phyloP scores from a whole-genome alignment of 2,329 filamentous ascomycete genomes.

The Aspergillus fumigatus region DNA sequence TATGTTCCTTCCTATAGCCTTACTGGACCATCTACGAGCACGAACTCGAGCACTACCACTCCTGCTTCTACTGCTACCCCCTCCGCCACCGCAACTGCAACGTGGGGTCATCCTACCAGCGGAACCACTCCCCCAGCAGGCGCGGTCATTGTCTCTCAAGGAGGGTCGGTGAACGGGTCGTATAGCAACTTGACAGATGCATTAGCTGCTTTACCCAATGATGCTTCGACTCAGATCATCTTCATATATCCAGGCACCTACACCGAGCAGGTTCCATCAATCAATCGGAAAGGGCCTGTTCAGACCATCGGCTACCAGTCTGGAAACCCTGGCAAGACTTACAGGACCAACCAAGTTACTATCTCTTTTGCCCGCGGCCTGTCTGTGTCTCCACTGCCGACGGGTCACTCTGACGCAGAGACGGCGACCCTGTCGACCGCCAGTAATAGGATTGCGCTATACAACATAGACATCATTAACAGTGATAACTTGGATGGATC shows the following conservation, averaged over 20 bases:
- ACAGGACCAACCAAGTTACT: slow-evolving; percentile 12
- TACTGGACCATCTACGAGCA: slow-evolving; percentile 8
- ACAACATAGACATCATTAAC: slow-evolving; percentile 15
- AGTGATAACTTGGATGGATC: slow-evolving; percentile 25
- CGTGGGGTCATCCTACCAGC: slow-evolving; percentile 37
- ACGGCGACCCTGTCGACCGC: slow-evolving; percentile 19
- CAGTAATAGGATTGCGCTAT: slow-evolving; percentile 17
- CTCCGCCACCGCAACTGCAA: background rate
- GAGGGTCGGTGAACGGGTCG: slow-evolving; percentile 24
- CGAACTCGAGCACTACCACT: background rate
- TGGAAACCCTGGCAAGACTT: slow-evolving; percentile 15
- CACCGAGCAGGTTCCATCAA: slow-evolving; percentile 17
- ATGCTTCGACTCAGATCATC: slow-evolving; percentile 31
- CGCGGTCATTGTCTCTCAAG: slow-evolving; percentile 41
- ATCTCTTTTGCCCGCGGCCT: slow-evolving; percentile 20
- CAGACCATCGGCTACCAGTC: slow-evolving; percentile 16
- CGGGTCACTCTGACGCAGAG: slow-evolving; percentile 21
- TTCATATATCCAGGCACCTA: slow-evolving; percentile 26
- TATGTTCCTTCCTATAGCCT: slow-evolving; percentile 34
- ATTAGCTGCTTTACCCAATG: slow-evolving; percentile 32
- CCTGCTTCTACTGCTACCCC: slow-evolving; percentile 10
- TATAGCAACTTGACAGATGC: slow-evolving; percentile 34
- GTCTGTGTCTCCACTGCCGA: slow-evolving; percentile 19
- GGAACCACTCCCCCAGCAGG: slow-evolving; percentile 39
- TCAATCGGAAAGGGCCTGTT: slow-evolving; percentile 15